These are phyloP conservation scores for Rhodomyrtus tomentosa DNA, from an alignment of 345 rosid species.

Conservation along the genomic window DNA sequence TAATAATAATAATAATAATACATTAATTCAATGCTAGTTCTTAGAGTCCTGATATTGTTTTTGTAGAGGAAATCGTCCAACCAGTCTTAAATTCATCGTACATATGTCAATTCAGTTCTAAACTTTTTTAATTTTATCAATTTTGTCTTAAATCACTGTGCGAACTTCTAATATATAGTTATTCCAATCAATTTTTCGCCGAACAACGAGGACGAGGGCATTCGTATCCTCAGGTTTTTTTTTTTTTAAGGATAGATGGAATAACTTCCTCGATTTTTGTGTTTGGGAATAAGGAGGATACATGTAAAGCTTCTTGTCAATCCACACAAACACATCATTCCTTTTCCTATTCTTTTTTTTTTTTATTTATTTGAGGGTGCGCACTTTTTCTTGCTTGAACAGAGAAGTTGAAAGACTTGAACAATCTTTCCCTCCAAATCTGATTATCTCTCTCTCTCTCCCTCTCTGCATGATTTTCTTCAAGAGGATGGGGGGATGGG, in stretches of 20 bases:
- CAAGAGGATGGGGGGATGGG: neutral
- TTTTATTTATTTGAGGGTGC: too few relatives aligned
- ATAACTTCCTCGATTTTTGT: neutral
- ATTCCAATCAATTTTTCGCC: neutral
- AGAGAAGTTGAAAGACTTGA: neutral
- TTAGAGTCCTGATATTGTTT: neutral
- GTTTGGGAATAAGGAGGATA: neutral
- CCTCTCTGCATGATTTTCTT: neutral
- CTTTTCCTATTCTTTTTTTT: neutral
- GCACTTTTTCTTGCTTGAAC: neutral
- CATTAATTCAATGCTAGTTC: neutral
- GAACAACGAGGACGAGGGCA: rapidly evolving
- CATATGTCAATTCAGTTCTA: rapidly evolving
- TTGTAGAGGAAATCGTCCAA: neutral
- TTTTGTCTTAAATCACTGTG: neutral
- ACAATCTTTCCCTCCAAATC: neutral
- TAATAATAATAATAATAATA: too few relatives aligned
- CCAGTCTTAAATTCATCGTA: neutral
- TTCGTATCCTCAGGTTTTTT: neutral
- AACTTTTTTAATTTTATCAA: neutral
- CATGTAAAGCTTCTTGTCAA: neutral
- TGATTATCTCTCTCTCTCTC: neutral
- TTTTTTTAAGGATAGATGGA: rapidly evolving
- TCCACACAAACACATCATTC: neutral
- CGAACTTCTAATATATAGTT: neutral